Percentiles rank a stretch among this genome's conserved stretches.
phyloP scores from a whole-genome alignment of 805 yeast species.

The Lipomyces spencermartinsiae region DNA sequence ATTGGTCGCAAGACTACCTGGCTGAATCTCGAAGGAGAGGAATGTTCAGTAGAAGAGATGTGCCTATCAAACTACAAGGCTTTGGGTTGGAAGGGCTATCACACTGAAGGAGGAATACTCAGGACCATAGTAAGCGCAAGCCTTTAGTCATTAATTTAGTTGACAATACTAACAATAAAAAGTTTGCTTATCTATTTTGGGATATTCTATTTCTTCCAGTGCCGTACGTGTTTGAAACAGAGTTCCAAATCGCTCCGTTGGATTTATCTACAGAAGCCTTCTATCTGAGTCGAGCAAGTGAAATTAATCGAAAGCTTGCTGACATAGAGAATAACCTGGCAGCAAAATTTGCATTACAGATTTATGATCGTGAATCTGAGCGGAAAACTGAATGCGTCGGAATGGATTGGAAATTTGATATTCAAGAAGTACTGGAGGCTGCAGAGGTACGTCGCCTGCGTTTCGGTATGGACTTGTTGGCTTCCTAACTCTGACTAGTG shows the following conservation, averaged over 20 bases:
- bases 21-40: constrained; percentile 24
- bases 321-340: constrained; percentile 28
- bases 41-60: constrained; percentile 46
- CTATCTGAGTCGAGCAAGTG: constrained; percentile 35
- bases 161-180: constrained; percentile 11
- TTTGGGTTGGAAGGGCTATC: constrained; percentile 47
- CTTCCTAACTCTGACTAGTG: constrained; percentile 20
- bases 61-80: constrained; percentile 44
- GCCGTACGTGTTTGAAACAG: constrained; percentile 44
- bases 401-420: constrained; percentile 44
- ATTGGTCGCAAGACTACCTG: constrained; percentile 31
- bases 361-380: constrained; percentile 34
- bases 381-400: constrained; percentile 42
- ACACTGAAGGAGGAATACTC: constrained; percentile 47
- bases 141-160: not conserved
- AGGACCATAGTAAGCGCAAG: constrained; percentile 39
- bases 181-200: constrained; percentile 46
- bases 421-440: constrained; percentile 38
- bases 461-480: not conserved
- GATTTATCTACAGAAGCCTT: constrained; percentile 42
- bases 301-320: constrained; percentile 41
- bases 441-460: constrained; percentile 27
- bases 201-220: constrained; percentile 39
- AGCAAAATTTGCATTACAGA: constrained; percentile 8
- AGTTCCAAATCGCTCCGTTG: constrained; percentile 46